Evolutionary conservation across 345 rosid genomes (phyloP), one percentile per base, ranked within the genome.

Genomic region (Schrenkiella parvula): DNA sequence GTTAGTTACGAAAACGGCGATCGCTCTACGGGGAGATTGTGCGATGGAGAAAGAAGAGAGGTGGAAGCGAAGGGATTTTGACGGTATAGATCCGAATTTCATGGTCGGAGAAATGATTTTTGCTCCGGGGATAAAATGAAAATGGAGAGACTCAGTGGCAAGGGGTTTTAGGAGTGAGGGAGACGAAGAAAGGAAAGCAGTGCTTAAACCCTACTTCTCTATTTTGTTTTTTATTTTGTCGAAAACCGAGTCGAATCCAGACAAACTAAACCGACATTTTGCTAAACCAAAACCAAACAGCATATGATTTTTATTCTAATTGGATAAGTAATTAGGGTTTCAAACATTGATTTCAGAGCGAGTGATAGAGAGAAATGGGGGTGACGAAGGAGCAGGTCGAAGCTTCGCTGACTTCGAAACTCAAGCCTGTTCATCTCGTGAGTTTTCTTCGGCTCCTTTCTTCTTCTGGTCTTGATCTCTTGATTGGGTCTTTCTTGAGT

Each of bases 371-470:
- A 25, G 68, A 58, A 72, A 90, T 88, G 97, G 92, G 90, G 15
- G 87, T 90, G 63, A 89, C 87, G 4, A 90, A 89, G 83, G 98
- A 93, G 59, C 87, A 86, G 77, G 91, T 90, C 38, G 92, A 87
- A 74, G 84, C 91, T 44, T 78, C 92, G 18, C 44, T 93, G 83
- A 85, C 84, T 37, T 81, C 92, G 13, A 93, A 93, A 71, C 72
- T 93, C 57, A 85, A 80, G 13, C 97, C 98, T 61, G 67, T 83
- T 22, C 89, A 93, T 77, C 84, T 93, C 35, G 98, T 90, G 75
- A 79, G 86, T 59, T 28, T 38, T 43, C 48, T 15, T 32, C 25
- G 35, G 15, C 1, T 68, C 15, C 8, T 23, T 72, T 34, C 39
- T 54, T 72, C 19, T 29, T 66, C n/a, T 57, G 29, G 2, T 22